Conservation (phyloP, 2,329 filamentous ascomycete genomes). For the Camillea tinctor region DNA sequence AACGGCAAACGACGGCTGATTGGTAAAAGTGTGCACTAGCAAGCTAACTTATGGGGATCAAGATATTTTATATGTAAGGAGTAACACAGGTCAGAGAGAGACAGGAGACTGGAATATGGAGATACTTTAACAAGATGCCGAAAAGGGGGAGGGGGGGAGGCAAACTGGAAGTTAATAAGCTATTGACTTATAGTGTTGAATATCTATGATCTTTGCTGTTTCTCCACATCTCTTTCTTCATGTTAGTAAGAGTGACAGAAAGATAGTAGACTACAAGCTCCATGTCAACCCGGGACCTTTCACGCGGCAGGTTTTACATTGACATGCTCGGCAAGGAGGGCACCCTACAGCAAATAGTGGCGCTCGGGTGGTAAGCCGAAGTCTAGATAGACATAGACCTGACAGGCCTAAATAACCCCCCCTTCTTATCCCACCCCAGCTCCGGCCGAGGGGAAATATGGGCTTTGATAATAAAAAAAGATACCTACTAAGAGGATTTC, state of each 20-base stretch:
- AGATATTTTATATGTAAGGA: not conserved
- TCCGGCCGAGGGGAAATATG: slow-evolving; percentile 25
- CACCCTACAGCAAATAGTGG: slow-evolving; percentile 13
- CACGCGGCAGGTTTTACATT: not conserved
- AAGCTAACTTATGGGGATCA: not conserved
- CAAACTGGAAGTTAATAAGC: not conserved
- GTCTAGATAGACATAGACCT: not conserved
- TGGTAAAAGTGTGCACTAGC: not conserved
- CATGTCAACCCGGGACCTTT: not conserved
- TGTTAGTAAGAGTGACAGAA: not conserved
- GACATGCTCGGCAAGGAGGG: slow-evolving; percentile 8
- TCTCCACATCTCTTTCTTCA: not conserved
- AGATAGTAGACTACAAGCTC: not conserved
- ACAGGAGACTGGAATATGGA: not conserved
- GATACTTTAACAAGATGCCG: not conserved
- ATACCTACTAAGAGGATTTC: slow-evolving; percentile 34
- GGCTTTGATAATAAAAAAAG: slow-evolving; percentile 12
- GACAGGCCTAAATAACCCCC: not conserved
- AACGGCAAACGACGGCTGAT: not conserved
- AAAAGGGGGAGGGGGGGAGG: too few species aligned
- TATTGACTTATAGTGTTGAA: too few species aligned
- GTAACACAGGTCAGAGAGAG: not conserved
- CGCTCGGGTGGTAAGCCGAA: slow-evolving; percentile 3
- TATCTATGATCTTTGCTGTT: too few species aligned
- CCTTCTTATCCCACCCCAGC: too few species aligned